Conservation (phyloP, 331 rosid species). For the Stylosanthes scabra region DNA sequence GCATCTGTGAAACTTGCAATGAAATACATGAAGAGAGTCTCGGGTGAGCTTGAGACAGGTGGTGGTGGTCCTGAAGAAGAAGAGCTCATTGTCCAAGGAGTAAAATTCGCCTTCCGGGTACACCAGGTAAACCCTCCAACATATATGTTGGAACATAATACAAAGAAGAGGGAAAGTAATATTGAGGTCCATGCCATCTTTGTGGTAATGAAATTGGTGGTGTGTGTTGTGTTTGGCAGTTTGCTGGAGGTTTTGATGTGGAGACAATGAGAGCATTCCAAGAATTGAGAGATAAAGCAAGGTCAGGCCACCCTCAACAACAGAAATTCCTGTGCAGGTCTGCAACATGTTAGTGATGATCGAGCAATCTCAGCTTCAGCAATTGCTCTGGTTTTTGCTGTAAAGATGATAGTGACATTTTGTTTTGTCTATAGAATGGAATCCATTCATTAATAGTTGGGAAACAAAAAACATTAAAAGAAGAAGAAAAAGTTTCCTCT, state of each 20-base stretch:
- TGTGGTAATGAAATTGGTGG: not conserved
- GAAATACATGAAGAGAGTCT: slow-evolving; percentile 93
- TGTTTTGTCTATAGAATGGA: slow-evolving; percentile 50
- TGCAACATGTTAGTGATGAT: slow-evolving; percentile 61
- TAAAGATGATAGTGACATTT: slow-evolving; percentile 50
- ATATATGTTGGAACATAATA: slow-evolving; percentile 10
- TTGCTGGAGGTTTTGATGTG: slow-evolving; percentile 91
- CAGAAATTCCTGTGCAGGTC: slow-evolving; percentile 67
- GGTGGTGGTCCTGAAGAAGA: slow-evolving; percentile 89
- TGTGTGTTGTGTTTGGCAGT: slow-evolving; percentile 62
- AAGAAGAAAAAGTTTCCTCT: slow-evolving; percentile 13
- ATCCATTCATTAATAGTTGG: slow-evolving; percentile 25
- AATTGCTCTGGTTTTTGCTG: slow-evolving; percentile 43
- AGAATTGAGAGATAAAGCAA: slow-evolving; percentile 87
- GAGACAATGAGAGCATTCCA: slow-evolving; percentile 92
- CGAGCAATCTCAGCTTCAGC: slow-evolving; percentile 79
- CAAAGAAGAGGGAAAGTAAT: not conserved
- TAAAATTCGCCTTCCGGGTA: slow-evolving; percentile 90
- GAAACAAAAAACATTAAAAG: not conserved
- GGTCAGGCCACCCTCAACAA: slow-evolving; percentile 77
- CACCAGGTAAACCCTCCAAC: slow-evolving; percentile 73
- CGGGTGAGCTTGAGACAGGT: slow-evolving; percentile 78
- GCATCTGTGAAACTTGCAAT: slow-evolving; percentile 85
- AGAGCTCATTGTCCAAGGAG: slow-evolving; percentile 89
- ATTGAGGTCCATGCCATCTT: not conserved